phyloP scores from a whole-genome alignment of 495 filamentous ascomycete species.

The Wilcoxina mikolae region DNA sequence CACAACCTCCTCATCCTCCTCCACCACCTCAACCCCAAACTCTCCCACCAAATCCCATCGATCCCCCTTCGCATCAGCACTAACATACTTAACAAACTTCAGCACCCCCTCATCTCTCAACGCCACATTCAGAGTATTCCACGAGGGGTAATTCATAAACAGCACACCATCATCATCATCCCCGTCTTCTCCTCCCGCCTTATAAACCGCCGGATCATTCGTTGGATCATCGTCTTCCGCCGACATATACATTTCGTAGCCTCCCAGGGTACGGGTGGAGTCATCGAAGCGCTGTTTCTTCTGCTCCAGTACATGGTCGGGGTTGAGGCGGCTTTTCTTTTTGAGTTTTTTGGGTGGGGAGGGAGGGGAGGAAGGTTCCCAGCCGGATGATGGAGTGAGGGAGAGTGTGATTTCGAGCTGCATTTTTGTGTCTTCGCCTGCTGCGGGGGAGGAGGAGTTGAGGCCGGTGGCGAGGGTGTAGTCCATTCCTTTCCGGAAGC shows the following conservation, averaged over 20 bases:
- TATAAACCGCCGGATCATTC: conserved; percentile 79
- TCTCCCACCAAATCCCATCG: conserved; percentile 52
- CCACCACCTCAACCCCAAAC: conserved; percentile 7
- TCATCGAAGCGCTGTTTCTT: conserved; percentile 27
- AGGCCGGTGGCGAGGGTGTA: conserved; percentile 72
- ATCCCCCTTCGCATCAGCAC: conserved; percentile 63
- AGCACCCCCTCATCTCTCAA: conserved; percentile 73
- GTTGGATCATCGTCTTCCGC: conserved; percentile 24
- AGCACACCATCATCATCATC: conserved; percentile 83
- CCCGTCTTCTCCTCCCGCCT: conserved; percentile 45
- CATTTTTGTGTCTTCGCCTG: not conserved
- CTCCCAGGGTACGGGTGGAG: conserved; percentile 21
- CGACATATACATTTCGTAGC: conserved; percentile 29
- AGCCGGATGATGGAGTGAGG: not conserved
- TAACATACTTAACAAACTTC: conserved; percentile 94
- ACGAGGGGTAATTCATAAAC: conserved; percentile 72
- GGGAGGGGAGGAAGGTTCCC: not conserved
- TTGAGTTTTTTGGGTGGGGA: not conserved
- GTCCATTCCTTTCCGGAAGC: conserved; percentile 75
- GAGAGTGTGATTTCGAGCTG: conserved; percentile 1
- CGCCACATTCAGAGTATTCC: conserved; percentile 83
- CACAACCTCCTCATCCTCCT: not conserved
- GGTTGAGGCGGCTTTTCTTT: conserved; percentile 1
- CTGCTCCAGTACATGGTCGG: conserved; percentile 8
- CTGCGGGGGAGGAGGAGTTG: not conserved